A percentile compares a stretch with the other conserved stretches of the same genome.
phyloP scores from a whole-genome alignment of 176 grass and related monocot genomes.

The Echinochloa phyllopogon region DNA sequence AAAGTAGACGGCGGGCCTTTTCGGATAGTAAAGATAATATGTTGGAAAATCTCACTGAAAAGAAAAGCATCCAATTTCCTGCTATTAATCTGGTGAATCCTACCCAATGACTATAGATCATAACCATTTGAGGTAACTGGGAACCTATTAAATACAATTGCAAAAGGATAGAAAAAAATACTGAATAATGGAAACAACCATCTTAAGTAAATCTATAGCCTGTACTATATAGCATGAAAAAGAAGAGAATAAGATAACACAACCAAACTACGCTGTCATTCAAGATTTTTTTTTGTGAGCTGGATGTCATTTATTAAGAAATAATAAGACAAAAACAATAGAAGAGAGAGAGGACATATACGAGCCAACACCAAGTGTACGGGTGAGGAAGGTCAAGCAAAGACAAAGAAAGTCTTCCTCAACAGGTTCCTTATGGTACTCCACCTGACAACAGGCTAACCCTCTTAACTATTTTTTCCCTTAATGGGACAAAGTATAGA shows the following conservation, averaged over 20 bases:
- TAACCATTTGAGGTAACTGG: not conserved
- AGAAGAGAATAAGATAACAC: not conserved
- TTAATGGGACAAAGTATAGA: not conserved
- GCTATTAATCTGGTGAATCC: not conserved
- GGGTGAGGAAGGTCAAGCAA: not conserved
- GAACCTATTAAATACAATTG: not conserved
- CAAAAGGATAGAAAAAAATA: not conserved
- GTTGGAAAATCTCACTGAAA: not conserved
- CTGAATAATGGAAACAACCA: not conserved
- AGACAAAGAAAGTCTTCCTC: not conserved
- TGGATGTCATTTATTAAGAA: not conserved
- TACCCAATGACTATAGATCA: constrained; percentile 9
- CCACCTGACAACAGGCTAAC: not conserved
- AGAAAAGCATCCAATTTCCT: not conserved
- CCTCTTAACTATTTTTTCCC: not conserved
- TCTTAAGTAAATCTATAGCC: not conserved
- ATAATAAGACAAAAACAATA: not conserved
- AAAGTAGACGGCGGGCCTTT: not conserved
- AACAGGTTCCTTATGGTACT: not conserved
- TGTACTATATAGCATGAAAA: not conserved
- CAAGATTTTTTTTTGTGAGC: not conserved
- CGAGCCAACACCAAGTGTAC: not conserved
- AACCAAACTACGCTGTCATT: not conserved
- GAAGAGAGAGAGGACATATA: not conserved
- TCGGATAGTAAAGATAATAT: not conserved